phyloP scores from a whole-genome alignment of 257 asterid genomes.

The Solanum phureja region DNA sequence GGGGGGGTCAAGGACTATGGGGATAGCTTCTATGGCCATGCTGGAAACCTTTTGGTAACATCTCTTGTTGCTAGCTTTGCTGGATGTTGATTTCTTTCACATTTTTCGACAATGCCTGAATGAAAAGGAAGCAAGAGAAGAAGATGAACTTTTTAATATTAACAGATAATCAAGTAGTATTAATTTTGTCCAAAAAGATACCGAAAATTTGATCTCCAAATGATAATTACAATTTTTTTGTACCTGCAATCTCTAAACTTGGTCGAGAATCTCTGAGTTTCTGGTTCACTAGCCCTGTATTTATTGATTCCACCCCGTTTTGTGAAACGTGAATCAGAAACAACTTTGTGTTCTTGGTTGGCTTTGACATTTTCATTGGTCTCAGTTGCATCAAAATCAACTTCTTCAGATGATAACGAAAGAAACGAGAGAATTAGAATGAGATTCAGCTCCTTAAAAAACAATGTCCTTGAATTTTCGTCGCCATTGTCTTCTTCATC shows the following conservation, averaged over 20 bases:
- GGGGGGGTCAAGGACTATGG: not conserved
- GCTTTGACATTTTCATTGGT: not conserved
- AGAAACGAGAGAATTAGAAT: slow-evolving; percentile 32
- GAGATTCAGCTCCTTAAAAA: slow-evolving; percentile 28
- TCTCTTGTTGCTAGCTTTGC: not conserved
- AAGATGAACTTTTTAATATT: not conserved
- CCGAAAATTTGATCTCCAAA: not conserved
- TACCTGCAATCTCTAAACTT: slow-evolving; percentile 19
- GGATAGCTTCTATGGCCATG: not conserved
- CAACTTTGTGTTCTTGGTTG: not conserved
- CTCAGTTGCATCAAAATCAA: not conserved
- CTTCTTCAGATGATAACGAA: slow-evolving; percentile 19
- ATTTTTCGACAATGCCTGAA: slow-evolving; percentile 11
- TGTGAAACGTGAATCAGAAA: not conserved
- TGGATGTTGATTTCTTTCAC: not conserved
- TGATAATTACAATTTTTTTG: not conserved
- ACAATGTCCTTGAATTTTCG: not conserved
- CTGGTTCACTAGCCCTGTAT: not conserved
- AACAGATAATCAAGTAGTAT: not conserved
- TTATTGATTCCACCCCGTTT: not conserved
- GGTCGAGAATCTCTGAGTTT: slow-evolving; percentile 1
- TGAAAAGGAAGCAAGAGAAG: not conserved
- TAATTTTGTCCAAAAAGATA: not conserved
- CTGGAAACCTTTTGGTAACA: slow-evolving; percentile 1
- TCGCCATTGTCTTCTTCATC: not conserved